Evolutionary conservation across 108 stramenopile species (phyloP), one percentile per base, ranked within the genome.

Genomic region (Seminavis robusta): DNA sequence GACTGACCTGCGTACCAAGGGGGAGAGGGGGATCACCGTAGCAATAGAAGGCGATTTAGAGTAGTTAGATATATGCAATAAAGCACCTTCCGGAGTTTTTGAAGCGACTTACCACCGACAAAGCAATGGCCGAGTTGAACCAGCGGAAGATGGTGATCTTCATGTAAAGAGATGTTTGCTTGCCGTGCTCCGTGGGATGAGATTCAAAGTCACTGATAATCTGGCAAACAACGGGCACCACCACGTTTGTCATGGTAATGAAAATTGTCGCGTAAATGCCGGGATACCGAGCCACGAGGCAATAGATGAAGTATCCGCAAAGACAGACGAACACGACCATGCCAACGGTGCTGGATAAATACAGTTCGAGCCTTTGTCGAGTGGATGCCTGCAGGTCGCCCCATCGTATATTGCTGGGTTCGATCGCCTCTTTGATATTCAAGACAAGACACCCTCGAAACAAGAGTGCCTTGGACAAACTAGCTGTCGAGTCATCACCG

Each of bases 141-240:
- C 80, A 86, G 34, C 84, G 80, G 47, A 78, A 81, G 40, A 73
- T 36, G 20, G 77, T 72, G 62, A 83, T 80, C 55, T 83, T 83
- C 34, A 81, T 48, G 65, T 65, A 83, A 13, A 87, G 61, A 19
- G 71, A 73, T 17, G 47, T 54, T 61, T 87, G 81, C 32, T 52
- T 64, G 32, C 56, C 60, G 7, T 73, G 69, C 56, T 83, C 79
- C 5, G 73, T 62, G 1, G 81, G 25, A 67, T 87, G 85, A 0
- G 60, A 25, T 41, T 87, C 85, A 31, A 80, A 56, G 30, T 59
- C 66, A 66, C 70, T 46, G 77, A 41, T 23, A 52, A 41, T 45
- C 73, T 80, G 43, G 70, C 74, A 41, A 78, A 39, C 9, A 58
- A 37, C 13, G 76, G 83, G 39, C 77, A 50, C 73, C 11, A 77